Evolutionary conservation across 2,329 filamentous ascomycete genomes (phyloP).

Genomic region (Pseudogymnoascus sp.): DNA sequence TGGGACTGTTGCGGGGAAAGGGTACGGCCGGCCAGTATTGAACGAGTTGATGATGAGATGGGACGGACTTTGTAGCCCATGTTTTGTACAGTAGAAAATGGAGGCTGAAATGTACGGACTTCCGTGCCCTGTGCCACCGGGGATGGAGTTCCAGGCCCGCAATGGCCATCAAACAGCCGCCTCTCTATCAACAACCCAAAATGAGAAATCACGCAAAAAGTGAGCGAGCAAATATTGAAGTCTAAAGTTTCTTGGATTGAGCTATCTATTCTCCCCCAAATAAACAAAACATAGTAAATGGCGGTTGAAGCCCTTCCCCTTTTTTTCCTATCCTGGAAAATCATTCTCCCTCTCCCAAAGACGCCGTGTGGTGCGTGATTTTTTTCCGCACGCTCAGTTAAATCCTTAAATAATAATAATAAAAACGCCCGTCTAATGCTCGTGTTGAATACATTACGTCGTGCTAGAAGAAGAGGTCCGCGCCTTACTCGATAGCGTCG

Average conservation of each 20-base stretch:
- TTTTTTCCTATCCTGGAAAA: conserved; percentile 9
- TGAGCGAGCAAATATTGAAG: background rate
- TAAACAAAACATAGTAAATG: conserved; percentile 7
- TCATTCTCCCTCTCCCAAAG: background rate
- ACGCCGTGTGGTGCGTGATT: background rate
- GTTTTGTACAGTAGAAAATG: background rate
- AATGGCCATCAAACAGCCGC: background rate
- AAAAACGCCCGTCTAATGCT: conserved; percentile 5
- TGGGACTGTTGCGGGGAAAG: background rate
- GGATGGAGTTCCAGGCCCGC: conserved; percentile 1
- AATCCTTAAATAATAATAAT: background rate
- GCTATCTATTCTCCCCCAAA: background rate
- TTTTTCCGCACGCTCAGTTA: background rate
- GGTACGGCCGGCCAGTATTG: background rate
- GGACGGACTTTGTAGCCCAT: background rate
- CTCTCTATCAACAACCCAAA: background rate
- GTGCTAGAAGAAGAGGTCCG: background rate
- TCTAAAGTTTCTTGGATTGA: background rate
- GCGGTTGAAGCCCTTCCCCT: conserved; percentile 3
- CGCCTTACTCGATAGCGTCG: conserved; percentile 34
- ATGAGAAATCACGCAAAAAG: background rate
- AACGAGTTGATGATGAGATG: background rate
- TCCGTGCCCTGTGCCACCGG: background rate
- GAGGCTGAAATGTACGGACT: background rate
- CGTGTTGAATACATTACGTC: conserved; percentile 10